A percentile compares a stretch with the other conserved stretches of the same genome.
Evolutionary conservation across 257 asterid genomes (phyloP).

Genomic region (Solanum rostratum): DNA sequence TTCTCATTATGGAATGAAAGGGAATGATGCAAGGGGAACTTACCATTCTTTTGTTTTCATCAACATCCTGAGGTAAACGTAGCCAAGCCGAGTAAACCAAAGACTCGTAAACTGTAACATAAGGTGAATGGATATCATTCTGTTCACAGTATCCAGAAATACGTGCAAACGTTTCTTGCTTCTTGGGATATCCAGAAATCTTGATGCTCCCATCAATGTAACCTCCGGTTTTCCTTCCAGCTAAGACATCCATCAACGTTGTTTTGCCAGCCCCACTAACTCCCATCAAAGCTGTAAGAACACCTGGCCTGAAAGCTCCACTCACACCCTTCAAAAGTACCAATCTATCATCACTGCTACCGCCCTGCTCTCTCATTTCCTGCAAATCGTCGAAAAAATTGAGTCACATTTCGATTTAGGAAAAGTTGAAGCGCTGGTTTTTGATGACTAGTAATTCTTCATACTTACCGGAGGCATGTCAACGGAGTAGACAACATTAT

Average conservation of each 20-base stretch:
- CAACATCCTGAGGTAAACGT: conserved; percentile 37
- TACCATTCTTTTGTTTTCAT: conserved; percentile 34
- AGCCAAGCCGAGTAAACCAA: conserved; percentile 58
- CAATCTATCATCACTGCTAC: conserved; percentile 32
- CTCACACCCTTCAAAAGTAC: conserved; percentile 50
- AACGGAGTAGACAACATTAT: conserved; percentile 63
- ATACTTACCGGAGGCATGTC: conserved; percentile 77
- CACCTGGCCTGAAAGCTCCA: conserved; percentile 59
- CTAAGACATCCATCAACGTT: conserved; percentile 64
- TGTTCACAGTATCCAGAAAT: conserved; percentile 69
- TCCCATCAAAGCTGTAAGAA: conserved; percentile 65
- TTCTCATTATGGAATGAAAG: background rate
- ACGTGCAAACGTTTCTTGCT: conserved; percentile 59
- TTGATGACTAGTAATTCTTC: background rate
- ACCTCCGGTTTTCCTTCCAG: conserved; percentile 73
- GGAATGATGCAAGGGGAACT: background rate
- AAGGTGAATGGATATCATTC: conserved; percentile 59
- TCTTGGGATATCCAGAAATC: conserved; percentile 54
- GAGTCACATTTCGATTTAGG: background rate
- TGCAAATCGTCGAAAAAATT: conserved; percentile 2
- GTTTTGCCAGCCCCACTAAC: conserved; percentile 78
- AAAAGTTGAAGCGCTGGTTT: background rate
- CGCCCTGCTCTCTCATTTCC: conserved; percentile 51
- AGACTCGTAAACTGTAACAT: conserved; percentile 51
- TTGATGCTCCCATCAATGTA: conserved; percentile 46